A percentile compares a stretch with the other conserved stretches of the same genome.
phyloP scores from a whole-genome alignment of 2,329 filamentous ascomycete species.

The Xylariaceae sp. region DNA sequence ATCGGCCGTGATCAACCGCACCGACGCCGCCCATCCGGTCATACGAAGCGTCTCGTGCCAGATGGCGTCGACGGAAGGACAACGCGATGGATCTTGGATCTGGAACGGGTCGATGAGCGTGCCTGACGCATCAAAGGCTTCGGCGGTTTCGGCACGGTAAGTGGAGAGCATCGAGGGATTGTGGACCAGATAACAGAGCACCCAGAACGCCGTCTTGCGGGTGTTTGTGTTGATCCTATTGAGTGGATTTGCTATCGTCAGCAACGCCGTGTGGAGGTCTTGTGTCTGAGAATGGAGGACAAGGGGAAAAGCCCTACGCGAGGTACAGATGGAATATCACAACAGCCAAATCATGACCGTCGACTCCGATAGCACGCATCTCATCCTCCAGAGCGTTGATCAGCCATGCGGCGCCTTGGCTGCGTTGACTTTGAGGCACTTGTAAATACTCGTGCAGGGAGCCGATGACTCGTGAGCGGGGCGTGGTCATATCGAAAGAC shows the following conservation, averaged over 20 bases:
- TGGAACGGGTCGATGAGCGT: slow-evolving; percentile 27
- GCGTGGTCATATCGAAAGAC: slow-evolving; percentile 14
- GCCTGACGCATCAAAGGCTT: slow-evolving; percentile 16
- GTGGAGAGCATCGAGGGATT: slow-evolving; percentile 15
- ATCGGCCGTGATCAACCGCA: slow-evolving; percentile 21
- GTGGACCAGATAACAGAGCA: slow-evolving; percentile 21
- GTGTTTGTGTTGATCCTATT: slow-evolving; percentile 27
- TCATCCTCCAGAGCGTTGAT: slow-evolving; percentile 22
- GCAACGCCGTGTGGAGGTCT: not conserved
- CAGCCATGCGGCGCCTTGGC: slow-evolving; percentile 15
- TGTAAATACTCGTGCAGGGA: slow-evolving; percentile 16
- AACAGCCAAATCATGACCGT: slow-evolving; percentile 16
- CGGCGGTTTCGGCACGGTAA: slow-evolving; percentile 19
- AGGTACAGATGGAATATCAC: slow-evolving; percentile 1
- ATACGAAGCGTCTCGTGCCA: slow-evolving; percentile 27
- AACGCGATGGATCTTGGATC: slow-evolving; percentile 25
- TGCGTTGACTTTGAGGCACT: slow-evolving; percentile 9
- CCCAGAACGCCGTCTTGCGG: slow-evolving; percentile 26
- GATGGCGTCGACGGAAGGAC: slow-evolving; percentile 21
- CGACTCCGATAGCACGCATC: slow-evolving; percentile 13
- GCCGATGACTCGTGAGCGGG: slow-evolving; percentile 10
- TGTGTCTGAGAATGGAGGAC: not conserved
- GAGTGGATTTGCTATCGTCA: not conserved
- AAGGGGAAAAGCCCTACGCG: not conserved
- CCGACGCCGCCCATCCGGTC: slow-evolving; percentile 19